Base-by-base conservation (phyloP, 2,329 filamentous ascomycete species). In the Nigrograna mackinnonii region DNA sequence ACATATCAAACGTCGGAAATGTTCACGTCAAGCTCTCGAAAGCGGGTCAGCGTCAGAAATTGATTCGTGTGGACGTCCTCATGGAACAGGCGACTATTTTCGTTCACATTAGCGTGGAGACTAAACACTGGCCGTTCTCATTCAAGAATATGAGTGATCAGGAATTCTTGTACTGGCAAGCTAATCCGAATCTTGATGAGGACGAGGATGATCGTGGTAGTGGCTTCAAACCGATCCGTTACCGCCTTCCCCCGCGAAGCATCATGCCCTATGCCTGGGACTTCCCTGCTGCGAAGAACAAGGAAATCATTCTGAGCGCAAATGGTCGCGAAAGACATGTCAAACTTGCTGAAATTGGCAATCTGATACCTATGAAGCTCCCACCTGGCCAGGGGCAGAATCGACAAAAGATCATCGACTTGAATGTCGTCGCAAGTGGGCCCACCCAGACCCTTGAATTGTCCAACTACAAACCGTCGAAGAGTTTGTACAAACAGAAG, bases 261-360 rank as follows among this genome's bases (percentile, higher is more conserved):
- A 96, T 99, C 68, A 99, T 99, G 94, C 94, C 95, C 1, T 99
- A 99, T 61, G 92, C 94, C 2, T 99, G 94, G 94, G 95, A 99
- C 64, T 99, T 96, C 70, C 95, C 94, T 1, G 92, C 94, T 1
- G 91, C 91, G n/a, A 96, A 95, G 72, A 87, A 89, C 71, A 95
- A 94, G 60, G 94, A 96, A 65, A 82, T 99, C 28, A 84, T 97
- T 37, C 83, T 99, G 62, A 85, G 78, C 39, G 86, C 86, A 6
- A 84, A 86, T 58, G 84, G 85, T 47, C 89, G 86, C 60, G 91
- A 96, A 64, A 80, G 94, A 21, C 90, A 96, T 61, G 87, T 99
- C 64, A 96, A 95, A 67, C 79, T 99, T 52, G 89, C 92, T 2
- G 94, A 99, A 66, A 99, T 99, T 59, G 94, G 94, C 18, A 96